Base-by-base conservation (phyloP, 83 land plant species). In the Thuja plicata region DNA sequence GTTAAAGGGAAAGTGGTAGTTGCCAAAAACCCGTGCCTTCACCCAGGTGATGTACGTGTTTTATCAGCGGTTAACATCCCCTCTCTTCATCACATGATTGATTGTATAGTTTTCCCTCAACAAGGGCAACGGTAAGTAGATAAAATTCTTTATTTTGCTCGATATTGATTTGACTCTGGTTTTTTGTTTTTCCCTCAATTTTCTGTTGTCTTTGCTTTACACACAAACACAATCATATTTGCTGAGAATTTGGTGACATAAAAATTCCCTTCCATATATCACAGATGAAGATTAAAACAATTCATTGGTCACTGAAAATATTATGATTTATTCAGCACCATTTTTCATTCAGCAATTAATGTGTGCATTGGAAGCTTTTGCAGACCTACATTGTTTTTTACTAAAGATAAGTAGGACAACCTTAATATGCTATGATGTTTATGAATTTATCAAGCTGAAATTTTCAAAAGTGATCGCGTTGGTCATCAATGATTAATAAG, bases 31-130 rank as follows among this genome's bases (percentile, higher is more conserved):
- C 99, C 99, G 8, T 98, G 99, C 83, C 92, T 97, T 80, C 97
- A 98, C 87, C 99, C 99, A 57, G 99, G 98, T 1, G 99, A 98
- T 91, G 90, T 98, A 45, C 94, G 98, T 50, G 91, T 95, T 13
- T 88, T 98, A 46, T 32, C 16, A 81, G 99, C 98, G 50, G 93
- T 98, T 0, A 90, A 97, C 90, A 90, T 91, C 66, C 96, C 96
- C 3, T 21, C 55, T 12, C 89, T 98, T 92, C 93, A 94, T 48
- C 98, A 97, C 81, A 95, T 98, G 96, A 95, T 97, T 82, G 98
- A 98, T 71, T 98, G 99, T 76, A 89, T 98, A 78, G 99, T 98
- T 86, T 98, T 98, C 86, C 99, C 99, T 80, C 99, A 96, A 70
- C 94, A 94, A 90, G 99, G 99, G 70, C 79, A 17, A 41, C 95